Base-by-base conservation (phyloP, 169 alveolate species). In the Plasmodium yoelii region DNA sequence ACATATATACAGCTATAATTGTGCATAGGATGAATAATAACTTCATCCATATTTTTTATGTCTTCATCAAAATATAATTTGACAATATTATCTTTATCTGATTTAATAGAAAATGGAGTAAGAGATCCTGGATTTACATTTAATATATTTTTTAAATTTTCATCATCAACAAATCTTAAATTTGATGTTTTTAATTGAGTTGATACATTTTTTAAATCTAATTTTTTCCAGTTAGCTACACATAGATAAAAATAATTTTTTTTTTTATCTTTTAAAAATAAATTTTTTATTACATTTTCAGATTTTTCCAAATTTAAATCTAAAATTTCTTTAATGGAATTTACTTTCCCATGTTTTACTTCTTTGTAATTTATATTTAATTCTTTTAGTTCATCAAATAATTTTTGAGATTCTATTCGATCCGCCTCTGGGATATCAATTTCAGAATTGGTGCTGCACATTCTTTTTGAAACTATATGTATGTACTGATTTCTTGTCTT, bases 161-260 rank as follows among this genome's bases (percentile, higher is more conserved):
- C 92, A 63, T 92, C 96, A 61, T 94, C 97, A 1, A 93, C 97
- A 73, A 95, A 77, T 13, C 96, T 93, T 71, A 95, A 86, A 46
- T 92, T 91, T 64, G 87, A 73, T n/a, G 95, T 95, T 3, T 93
- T 89, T 57, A 95, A 88, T 42, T 61, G 63, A 72, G 80, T 75
- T 68, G 93, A 77, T 24, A 95, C 69, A 74, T 80, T 70, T 69
- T 93, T 93, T 86, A 94, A 69, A 42, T 94, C 94, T 9, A 92
- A 77, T 34, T 69, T 65, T 57, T 92, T 92, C 93, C 87, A 75
- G 8, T 71, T 44, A 24, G 57, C 87, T 13, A 93, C 82, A n/a
- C 91, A 56, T 65, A 92, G 65, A 74, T 82, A 88, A 73, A 92
- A 87, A 42, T 73, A 64, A n/a, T 89, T 84, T 57, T 88, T 88